Percentiles rank a stretch among this genome's conserved stretches.
Evolutionary conservation across 2,329 filamentous ascomycete genomes (phyloP).

Genomic region (Aspergillus tanneri): DNA sequence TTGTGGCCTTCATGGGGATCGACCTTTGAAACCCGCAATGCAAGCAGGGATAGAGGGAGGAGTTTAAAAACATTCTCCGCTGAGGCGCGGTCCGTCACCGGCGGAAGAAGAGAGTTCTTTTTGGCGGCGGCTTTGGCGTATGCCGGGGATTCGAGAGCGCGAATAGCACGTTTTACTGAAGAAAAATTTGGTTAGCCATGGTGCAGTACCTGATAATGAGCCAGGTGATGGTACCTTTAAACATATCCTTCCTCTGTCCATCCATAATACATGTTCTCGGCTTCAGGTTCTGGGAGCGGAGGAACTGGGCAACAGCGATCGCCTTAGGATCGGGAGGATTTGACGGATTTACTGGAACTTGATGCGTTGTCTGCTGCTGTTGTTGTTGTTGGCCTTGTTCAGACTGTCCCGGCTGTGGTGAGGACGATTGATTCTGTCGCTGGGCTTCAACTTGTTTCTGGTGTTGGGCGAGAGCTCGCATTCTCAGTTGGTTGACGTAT

Average conservation of each 20-base stretch:
- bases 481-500: slow-evolving; percentile 46
- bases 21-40: slow-evolving; percentile 80
- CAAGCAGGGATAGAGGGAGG: slow-evolving; percentile 89
- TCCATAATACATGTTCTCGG: slow-evolving; percentile 87
- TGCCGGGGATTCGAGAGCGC: slow-evolving; percentile 81
- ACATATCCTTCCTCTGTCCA: slow-evolving; percentile 97
- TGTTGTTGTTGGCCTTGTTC: slow-evolving; percentile 33
- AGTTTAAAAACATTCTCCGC: slow-evolving; percentile 95
- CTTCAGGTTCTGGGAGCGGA: slow-evolving; percentile 82
- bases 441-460: slow-evolving; percentile 38
- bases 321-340: slow-evolving; percentile 82
- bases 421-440: slow-evolving; percentile 35
- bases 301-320: slow-evolving; percentile 83
- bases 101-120: slow-evolving; percentile 85
- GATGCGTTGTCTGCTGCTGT: slow-evolving; percentile 42
- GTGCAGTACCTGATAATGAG: neutral
- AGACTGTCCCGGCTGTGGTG: slow-evolving; percentile 34
- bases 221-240: slow-evolving; percentile 64
- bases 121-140: slow-evolving; percentile 80
- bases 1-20: slow-evolving; percentile 75
- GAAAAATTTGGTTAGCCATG: neutral
- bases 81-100: slow-evolving; percentile 80
- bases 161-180: slow-evolving; percentile 89
- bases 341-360: slow-evolving; percentile 48
- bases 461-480: slow-evolving; percentile 49